phyloP scores from a whole-genome alignment of 352 stramenopile species.

The Porosira glacialis region DNA sequence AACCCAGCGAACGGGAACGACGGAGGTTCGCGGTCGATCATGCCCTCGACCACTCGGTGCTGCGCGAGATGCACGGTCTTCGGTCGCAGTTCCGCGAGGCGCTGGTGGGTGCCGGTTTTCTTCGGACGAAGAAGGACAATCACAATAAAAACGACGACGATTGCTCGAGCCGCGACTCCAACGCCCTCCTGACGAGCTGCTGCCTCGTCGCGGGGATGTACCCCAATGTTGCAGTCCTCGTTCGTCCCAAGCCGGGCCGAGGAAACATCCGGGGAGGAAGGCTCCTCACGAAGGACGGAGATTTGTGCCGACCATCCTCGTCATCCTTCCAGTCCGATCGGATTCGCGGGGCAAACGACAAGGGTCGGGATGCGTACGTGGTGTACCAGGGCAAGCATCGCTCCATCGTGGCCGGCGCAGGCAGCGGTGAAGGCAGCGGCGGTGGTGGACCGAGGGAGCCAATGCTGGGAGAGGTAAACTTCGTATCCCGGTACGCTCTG shows the following conservation, averaged over 20 bases:
- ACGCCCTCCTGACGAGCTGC: conserved; percentile 66
- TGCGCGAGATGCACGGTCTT: too few relatives aligned
- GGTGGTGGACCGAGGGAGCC: too few relatives aligned
- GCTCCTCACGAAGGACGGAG: conserved; percentile 62
- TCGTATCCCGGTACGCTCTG: conserved; percentile 66
- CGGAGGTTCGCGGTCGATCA: too few relatives aligned
- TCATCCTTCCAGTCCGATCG: conserved; percentile 60
- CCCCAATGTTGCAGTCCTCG: conserved; percentile 65
- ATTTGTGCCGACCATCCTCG: conserved; percentile 48
- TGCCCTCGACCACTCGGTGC: too few relatives aligned
- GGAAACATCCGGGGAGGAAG: conserved; percentile 37
- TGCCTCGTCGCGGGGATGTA: conserved; percentile 71
- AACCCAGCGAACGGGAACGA: too few relatives aligned
- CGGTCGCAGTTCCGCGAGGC: too few relatives aligned
- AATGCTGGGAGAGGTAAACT: conserved; percentile 67
- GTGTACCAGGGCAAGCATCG: conserved; percentile 57
- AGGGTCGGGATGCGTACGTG: conserved; percentile 59
- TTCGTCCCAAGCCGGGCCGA: conserved; percentile 48
- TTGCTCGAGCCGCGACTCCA: too few relatives aligned
- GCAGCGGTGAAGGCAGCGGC: too few relatives aligned
- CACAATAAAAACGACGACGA: too few relatives aligned
- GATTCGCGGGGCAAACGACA: conserved; percentile 48
- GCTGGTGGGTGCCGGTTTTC: too few relatives aligned
- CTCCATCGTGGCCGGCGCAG: too few relatives aligned
- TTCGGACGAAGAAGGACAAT: too few relatives aligned